Conservation (phyloP, 768 basidiomycete genomes). For the Leccinum boreale region DNA sequence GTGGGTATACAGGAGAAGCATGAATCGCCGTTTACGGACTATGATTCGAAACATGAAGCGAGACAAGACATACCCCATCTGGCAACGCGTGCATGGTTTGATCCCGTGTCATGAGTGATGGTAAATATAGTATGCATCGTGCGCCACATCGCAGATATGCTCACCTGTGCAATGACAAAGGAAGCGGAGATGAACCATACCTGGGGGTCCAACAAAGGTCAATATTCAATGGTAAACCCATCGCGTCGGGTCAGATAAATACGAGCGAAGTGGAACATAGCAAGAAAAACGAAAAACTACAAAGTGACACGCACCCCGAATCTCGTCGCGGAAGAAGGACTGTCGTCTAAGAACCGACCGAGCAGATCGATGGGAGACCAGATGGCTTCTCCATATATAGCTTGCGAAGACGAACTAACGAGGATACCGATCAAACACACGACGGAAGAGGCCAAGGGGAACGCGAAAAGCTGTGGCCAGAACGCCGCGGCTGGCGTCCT, state of each 20-base stretch:
- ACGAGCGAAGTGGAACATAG: not conserved
- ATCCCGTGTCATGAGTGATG: not conserved
- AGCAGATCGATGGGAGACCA: conserved; percentile 79
- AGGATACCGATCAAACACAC: conserved; percentile 81
- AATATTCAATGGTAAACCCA: not conserved
- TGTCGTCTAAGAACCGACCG: conserved; percentile 62
- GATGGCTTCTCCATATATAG: conserved; percentile 73
- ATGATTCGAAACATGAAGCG: not conserved
- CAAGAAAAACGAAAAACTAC: not conserved
- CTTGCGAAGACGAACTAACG: conserved; percentile 72
- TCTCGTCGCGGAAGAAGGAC: conserved; percentile 59
- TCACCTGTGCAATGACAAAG: conserved; percentile 75
- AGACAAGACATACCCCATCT: conserved; percentile 28
- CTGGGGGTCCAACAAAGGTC: conserved; percentile 22
- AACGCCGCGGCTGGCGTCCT: conserved; percentile 54
- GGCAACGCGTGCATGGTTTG: not conserved
- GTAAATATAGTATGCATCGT: conserved; percentile 3
- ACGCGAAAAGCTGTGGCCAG: conserved; percentile 64
- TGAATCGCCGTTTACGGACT: conserved; percentile 17
- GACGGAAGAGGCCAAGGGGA: conserved; percentile 70
- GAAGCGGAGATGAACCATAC: conserved; percentile 78
- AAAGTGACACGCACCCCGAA: conserved; percentile 47
- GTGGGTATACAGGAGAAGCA: not conserved
- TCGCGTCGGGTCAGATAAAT: not conserved
- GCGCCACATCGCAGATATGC: conserved; percentile 2